Base-by-base conservation (phyloP, 202 grass and related monocot species). In the Panicum virgatum region DNA sequence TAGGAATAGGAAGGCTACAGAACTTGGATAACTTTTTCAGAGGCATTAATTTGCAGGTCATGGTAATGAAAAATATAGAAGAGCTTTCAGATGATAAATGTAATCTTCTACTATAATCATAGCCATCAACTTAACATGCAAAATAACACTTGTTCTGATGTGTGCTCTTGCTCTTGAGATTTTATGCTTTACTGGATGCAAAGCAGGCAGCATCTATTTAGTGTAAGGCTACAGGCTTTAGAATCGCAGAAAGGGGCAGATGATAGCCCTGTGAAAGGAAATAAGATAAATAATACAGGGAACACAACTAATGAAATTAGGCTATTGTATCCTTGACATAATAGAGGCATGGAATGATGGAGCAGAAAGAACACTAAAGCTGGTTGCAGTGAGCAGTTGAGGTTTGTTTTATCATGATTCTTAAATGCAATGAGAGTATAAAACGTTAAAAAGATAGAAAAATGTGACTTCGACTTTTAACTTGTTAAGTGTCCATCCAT, bases 31-130 rank as follows among this genome's bases (percentile, higher is more conserved):
- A 44, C 40, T 25, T 12, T 56, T 80, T 63, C 12, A 47, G 67
- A 72, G 32, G 66, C 32, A 63, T 45, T 16, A 26, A 73, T 27
- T 73, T 73, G 26, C 30, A 25, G 25, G 14, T 38, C 66, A 26
- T n/a, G n/a, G n/a, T 60, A 59, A 61, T 22, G 40, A 69, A 58
- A 59, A 59, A 32, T 6, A 19, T 18, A 76, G 29, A 36, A n/a
- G 45, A 64, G 20, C 18, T 67, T 76, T 58, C 38, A 83, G 38
- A 84, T 76, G 19, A 34, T 16, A 76, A 44, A 30, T 68, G 51
- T 57, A 50, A 61, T 84, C 37, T 18, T 50, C n/a, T 29, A 57
- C 5, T 46, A 51, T 45, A 46, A 30, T 5, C 62, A 60, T 77
- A 68, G 12, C 29, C 10, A 22, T 58, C 40, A 56, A 42, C 34